Evolutionary conservation across 2,329 filamentous ascomycete species (phyloP), one percentile per base, ranked within the genome.

Genomic region (Byssoonygena ceratinophila): DNA sequence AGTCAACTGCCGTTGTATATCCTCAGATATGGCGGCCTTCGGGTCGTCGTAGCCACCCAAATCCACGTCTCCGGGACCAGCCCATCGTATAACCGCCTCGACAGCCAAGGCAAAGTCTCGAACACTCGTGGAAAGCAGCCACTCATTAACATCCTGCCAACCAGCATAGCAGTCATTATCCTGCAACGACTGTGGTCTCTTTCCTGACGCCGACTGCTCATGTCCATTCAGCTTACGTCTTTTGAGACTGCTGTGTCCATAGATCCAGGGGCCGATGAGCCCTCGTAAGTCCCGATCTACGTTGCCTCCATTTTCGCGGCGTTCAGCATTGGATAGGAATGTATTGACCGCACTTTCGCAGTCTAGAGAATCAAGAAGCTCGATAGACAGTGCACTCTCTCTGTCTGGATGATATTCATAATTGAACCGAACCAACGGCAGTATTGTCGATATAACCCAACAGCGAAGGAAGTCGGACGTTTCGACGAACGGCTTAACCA

Each of bases 261-360:
- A 79, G 58, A 83, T 76, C 81, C 81, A 84, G 9, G 81, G 79
- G 3, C 79, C 78, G 34, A 83, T 73, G 20, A 84, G 65, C 3
- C 77, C 74, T 57, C 76, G 75, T 36, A 83, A 58, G 58, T 83
- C 81, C 52, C 76, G 70, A 20, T 71, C 74, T 44, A 76, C 55
- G 51, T 72, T 67, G 54, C 64, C 67, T 18, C 61, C 61, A 51
- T 65, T 63, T 46, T 66, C 62, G 12, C 64, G 59, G 22, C 65
- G 48, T 45, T 64, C 61, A 9, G 66, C 64, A 56, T 71, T 72
- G 31, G 70, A 71, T 52, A 83, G 66, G 45, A 83, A 67, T 47
- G 75, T 62, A 40, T 79, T 75, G 31, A 82, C 69, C 0, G 75
- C 80, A 7, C 71, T 70, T 52, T 66, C 64, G 12, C 73, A 76